Conservation (phyloP, 176 grass and related monocot species). For the Phyllostachys edulis region DNA sequence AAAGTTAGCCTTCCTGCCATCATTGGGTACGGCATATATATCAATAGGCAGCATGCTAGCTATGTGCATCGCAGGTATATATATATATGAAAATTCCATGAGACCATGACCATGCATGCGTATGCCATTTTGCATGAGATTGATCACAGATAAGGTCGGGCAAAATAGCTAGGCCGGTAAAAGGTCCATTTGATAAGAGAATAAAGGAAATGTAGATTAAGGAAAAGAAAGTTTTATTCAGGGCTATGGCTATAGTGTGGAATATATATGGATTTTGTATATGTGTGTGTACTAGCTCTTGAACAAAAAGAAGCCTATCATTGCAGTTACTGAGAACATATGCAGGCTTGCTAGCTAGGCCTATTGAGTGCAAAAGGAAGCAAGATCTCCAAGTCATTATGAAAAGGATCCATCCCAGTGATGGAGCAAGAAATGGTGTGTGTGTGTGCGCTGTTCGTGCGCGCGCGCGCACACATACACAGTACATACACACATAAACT, state of each 20-base stretch:
- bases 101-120: background rate
- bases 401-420: conserved; percentile 69
- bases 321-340: conserved; percentile 59
- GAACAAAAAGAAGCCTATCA: conserved; percentile 56
- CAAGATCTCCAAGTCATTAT: conserved; percentile 75
- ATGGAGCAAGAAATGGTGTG: conserved; percentile 56
- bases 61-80: background rate
- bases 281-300: background rate
- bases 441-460: background rate
- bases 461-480: background rate
- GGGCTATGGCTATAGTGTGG: conserved; percentile 4
- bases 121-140: conserved; percentile 24
- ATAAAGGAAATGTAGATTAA: conserved; percentile 3
- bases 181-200: background rate
- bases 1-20: conserved; percentile 40
- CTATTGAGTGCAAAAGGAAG: conserved; percentile 68
- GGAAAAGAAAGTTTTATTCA: conserved; percentile 2
- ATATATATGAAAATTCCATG: background rate
- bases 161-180: background rate
- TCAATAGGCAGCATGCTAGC: background rate
- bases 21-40: conserved; percentile 24
- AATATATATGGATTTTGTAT: conserved; percentile 7
- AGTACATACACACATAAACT: background rate
- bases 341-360: conserved; percentile 63
- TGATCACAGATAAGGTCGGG: background rate